Conservation (phyloP, 106 monocot species). For the Phalaenopsis equestris region DNA sequence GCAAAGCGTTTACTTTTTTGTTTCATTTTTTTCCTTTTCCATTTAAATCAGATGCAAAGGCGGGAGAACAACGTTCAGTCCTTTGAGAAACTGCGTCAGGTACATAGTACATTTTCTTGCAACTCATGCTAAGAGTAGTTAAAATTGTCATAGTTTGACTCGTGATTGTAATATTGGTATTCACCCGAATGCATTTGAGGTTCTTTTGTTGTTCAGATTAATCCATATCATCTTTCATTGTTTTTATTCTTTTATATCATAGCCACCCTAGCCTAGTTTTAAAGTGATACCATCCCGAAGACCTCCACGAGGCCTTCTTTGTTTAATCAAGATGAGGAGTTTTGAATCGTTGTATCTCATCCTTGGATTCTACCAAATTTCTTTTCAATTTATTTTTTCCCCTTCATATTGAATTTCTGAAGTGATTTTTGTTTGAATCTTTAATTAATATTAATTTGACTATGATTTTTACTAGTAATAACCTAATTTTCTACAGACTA, state of each 20-base stretch:
- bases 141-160: neutral
- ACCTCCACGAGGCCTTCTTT: no score
- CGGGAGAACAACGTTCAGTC: conserved; percentile 95
- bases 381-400: neutral
- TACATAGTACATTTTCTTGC: conserved; percentile 18
- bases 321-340: no score
- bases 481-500: neutral
- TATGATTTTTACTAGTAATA: neutral
- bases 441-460: neutral
- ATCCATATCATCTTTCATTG: no score
- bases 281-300: no score
- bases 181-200: neutral
- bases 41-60: conserved; percentile 71
- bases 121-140: neutral
- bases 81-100: conserved; percentile 90
- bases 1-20: neutral
- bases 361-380: neutral
- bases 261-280: no score
- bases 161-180: neutral
- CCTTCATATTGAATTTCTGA: neutral
- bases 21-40: neutral
- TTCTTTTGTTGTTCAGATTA: neutral
- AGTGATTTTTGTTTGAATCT: neutral
- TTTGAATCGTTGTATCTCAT: no score
- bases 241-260: no score